A percentile compares a stretch with the other conserved stretches of the same genome.
Evolutionary conservation across 1,284 basidiomycete species (phyloP).

Genomic region (Heterobasidion irregulare): DNA sequence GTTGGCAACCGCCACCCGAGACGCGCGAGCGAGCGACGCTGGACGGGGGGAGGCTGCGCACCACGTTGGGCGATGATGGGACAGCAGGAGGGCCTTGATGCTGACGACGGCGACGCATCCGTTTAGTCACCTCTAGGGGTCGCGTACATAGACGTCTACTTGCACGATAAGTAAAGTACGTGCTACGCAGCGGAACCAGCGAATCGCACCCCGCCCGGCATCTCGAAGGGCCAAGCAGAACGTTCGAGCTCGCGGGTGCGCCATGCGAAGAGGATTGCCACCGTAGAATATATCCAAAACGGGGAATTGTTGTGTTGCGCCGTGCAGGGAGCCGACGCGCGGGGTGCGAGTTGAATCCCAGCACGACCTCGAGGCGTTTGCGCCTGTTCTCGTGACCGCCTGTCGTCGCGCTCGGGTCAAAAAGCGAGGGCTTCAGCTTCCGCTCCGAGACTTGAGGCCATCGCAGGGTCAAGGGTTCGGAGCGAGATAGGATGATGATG

Average conservation of each 20-base stretch:
- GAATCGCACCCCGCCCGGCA: background rate
- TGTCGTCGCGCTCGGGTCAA: background rate
- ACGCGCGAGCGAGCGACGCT: no score
- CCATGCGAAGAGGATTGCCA: background rate
- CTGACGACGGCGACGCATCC: no score
- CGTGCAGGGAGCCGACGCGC: background rate
- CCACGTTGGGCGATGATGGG: no score
- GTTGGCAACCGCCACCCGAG: no score
- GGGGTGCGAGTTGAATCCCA: constrained; percentile 1
- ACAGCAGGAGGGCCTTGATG: no score
- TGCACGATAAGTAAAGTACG: background rate
- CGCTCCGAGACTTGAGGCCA: background rate
- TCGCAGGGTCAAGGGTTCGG: constrained; percentile 3
- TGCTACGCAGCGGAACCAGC: background rate
- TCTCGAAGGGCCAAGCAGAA: background rate
- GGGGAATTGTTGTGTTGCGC: background rate
- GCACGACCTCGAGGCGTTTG: constrained; percentile 3
- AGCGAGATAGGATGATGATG: background rate
- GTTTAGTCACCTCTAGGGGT: no score
- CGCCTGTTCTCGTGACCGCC: constrained; percentile 1
- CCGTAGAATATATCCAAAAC: background rate
- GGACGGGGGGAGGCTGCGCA: no score
- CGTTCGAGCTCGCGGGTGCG: background rate
- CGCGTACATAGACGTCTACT: background rate
- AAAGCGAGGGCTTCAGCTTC: background rate